These are phyloP conservation scores for Rhododendron ovatum DNA, from an alignment of 148 eudicot genomes.

Conservation along the genomic window DNA sequence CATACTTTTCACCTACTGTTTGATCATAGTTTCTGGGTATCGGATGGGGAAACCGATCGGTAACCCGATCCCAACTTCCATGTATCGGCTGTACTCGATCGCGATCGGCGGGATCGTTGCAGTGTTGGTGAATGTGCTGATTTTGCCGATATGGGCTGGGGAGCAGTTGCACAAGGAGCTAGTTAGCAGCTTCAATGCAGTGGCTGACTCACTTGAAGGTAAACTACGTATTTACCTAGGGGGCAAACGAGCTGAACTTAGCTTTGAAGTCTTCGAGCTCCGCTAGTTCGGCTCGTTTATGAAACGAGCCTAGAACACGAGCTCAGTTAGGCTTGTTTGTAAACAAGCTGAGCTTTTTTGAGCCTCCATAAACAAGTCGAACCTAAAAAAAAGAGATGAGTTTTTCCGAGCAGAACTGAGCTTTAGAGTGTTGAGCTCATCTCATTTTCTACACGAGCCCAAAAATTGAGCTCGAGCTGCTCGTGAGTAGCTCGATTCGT, in stretches of 20 bases:
- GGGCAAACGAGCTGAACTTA: neutral
- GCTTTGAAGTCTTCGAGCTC: no score
- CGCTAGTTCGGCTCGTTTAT: no score
- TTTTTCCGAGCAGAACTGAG: no score
- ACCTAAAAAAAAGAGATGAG: neutral
- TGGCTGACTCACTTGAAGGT: slow-evolving; percentile 66
- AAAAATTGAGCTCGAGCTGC: neutral
- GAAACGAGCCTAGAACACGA: no score
- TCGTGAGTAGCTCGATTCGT: no score
- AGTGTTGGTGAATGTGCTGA: slow-evolving; percentile 46
- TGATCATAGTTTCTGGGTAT: slow-evolving; percentile 64
- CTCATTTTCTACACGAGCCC: neutral
- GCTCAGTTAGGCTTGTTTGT: no score
- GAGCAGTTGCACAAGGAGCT: slow-evolving; percentile 59
- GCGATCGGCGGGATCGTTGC: slow-evolving; percentile 56
- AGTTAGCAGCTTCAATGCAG: slow-evolving; percentile 34
- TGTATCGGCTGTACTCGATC: slow-evolving; percentile 47
- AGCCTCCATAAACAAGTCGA: no score
- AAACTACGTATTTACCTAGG: neutral
- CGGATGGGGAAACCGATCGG: slow-evolving; percentile 50
- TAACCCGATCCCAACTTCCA: slow-evolving; percentile 36
- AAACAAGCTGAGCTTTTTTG: no score
- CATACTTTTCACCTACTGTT: slow-evolving; percentile 52
- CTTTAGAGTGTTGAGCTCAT: neutral
- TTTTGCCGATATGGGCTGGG: slow-evolving; percentile 65